Conservation (phyloP, 2,329 filamentous ascomycete genomes). For the Talaromyces sp. region DNA sequence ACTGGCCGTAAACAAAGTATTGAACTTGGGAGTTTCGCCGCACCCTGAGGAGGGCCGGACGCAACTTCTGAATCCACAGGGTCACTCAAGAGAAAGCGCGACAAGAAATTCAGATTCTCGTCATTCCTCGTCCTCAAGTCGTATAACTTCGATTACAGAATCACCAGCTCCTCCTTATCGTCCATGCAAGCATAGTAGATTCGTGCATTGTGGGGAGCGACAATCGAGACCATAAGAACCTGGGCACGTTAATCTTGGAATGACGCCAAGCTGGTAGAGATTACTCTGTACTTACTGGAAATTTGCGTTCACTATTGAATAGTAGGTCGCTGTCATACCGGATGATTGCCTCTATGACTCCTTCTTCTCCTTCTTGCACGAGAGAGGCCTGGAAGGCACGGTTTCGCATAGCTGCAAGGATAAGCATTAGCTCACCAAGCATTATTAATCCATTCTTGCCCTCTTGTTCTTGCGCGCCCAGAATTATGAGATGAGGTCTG, state of each 20-base stretch:
- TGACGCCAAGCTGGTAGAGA: not conserved
- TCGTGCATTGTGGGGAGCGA: slow-evolving; percentile 2
- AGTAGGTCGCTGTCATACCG: not conserved
- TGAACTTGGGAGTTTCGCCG: too few species aligned
- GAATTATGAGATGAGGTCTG: not conserved
- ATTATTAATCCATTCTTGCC: slow-evolving; percentile 1
- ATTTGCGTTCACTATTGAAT: slow-evolving; percentile 2
- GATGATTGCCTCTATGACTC: not conserved
- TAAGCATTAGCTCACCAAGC: slow-evolving; percentile 1
- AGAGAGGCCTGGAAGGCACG: slow-evolving; percentile 3
- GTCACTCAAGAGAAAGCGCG: not conserved
- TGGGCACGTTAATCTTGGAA: not conserved
- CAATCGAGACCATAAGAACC: slow-evolving; percentile 6
- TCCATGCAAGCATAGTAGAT: slow-evolving; percentile 6
- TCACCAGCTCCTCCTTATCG: not conserved
- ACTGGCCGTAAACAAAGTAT: too few species aligned
- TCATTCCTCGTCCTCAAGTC: not conserved
- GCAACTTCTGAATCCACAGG: not conserved
- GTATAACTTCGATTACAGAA: slow-evolving; percentile 1
- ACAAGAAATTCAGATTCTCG: not conserved
- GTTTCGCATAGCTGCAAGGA: slow-evolving; percentile 4
- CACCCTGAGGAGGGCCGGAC: too few species aligned
- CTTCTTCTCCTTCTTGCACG: not conserved
- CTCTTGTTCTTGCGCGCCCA: not conserved
- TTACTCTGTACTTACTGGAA: slow-evolving; percentile 7